A percentile compares a stretch with the other conserved stretches of the same genome.
phyloP scores from a whole-genome alignment of 768 basidiomycete genomes.

The Panaeolus cyanescens region DNA sequence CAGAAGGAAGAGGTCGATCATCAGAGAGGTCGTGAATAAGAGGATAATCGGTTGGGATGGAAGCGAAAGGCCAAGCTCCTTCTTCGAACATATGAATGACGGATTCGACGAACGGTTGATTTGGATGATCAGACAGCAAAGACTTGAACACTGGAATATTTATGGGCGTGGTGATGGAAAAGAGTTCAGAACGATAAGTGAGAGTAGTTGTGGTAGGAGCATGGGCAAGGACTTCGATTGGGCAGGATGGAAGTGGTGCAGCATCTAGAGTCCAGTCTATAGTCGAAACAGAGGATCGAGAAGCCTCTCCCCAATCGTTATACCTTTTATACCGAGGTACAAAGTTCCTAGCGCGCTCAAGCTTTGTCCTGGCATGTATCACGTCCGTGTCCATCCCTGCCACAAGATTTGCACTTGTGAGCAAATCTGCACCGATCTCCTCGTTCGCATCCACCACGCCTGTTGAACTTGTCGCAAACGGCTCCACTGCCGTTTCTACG shows the following conservation, averaged over 20 bases:
- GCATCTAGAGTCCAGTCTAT: conserved; percentile 6
- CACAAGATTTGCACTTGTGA: neutral
- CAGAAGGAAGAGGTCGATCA: too few relatives aligned
- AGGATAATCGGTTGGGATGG: too few relatives aligned
- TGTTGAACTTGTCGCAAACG: neutral
- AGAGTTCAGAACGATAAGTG: neutral
- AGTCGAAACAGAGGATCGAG: neutral
- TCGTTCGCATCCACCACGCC: neutral
- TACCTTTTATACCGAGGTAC: conserved; percentile 3
- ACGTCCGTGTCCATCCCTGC: neutral
- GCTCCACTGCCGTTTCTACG: too few relatives aligned
- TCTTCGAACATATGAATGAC: too few relatives aligned
- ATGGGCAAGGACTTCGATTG: neutral
- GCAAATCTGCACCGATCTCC: neutral
- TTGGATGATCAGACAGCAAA: too few relatives aligned
- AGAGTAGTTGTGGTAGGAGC: neutral
- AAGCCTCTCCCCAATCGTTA: conserved; percentile 5
- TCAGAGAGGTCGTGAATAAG: too few relatives aligned
- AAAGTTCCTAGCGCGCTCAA: neutral
- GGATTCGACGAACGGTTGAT: too few relatives aligned
- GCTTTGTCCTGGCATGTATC: neutral
- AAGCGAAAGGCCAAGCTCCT: too few relatives aligned
- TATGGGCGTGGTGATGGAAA: neutral
- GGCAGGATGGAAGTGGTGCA: conserved; percentile 9
- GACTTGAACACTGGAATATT: too few relatives aligned